Percentiles rank a stretch among this genome's conserved stretches.
Evolutionary conservation across 345 rosid genomes (phyloP).

Genomic region (Luvunga scandens): DNA sequence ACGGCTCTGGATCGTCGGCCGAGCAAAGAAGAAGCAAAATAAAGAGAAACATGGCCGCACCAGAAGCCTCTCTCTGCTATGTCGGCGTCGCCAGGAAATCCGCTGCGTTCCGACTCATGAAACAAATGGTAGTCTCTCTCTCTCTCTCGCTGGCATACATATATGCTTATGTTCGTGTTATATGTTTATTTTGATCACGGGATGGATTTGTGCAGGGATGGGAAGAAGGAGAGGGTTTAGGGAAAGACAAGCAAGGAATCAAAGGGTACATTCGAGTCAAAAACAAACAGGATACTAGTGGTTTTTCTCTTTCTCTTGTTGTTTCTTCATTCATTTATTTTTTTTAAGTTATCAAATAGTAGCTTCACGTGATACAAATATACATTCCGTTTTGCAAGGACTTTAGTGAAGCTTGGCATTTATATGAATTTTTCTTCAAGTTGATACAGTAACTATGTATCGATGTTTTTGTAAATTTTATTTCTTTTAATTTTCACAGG

Average conservation of each 20-base stretch:
- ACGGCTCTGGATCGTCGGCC: conserved; percentile 36
- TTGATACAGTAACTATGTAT: background rate
- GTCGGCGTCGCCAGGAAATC: conserved; percentile 79
- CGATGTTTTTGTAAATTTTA: background rate
- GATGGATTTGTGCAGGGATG: conserved; percentile 56
- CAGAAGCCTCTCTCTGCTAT: conserved; percentile 87
- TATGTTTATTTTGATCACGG: background rate
- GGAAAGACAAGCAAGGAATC: conserved; percentile 97
- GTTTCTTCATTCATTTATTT: background rate
- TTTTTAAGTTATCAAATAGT: background rate
- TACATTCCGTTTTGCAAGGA: background rate
- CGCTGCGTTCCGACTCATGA: conserved; percentile 94
- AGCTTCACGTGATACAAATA: background rate
- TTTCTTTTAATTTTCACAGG: conserved; percentile 41
- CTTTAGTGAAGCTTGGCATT: background rate
- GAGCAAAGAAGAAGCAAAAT: conserved; percentile 12
- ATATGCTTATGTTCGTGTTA: background rate
- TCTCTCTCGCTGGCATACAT: too few relatives aligned
- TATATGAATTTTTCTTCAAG: background rate
- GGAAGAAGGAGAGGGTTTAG: conserved; percentile 99
- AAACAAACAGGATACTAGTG: conserved; percentile 85
- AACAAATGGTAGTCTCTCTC: conserved; percentile 64
- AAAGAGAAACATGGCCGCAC: conserved; percentile 67
- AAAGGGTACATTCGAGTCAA: conserved; percentile 81
- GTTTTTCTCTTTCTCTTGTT: conserved; percentile 25